These are phyloP conservation scores for Pseudisothecium myosuroides DNA, from an alignment of 225 moss, liverwort and hornwort species.

Conservation along the genomic window DNA sequence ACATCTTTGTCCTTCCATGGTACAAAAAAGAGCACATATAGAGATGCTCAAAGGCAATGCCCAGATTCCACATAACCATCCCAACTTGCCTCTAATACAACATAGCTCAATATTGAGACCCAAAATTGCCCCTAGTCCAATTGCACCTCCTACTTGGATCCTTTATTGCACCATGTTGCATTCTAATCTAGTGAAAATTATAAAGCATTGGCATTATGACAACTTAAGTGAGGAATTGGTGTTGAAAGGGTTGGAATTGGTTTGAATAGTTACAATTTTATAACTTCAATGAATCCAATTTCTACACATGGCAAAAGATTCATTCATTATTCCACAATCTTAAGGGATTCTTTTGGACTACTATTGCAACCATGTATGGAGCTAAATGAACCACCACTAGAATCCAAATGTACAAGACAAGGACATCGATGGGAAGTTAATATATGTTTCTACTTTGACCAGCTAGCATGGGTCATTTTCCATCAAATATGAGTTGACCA, in stretches of 20 bases:
- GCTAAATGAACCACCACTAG: not conserved
- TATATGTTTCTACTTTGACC: not conserved
- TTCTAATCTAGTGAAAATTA: not conserved
- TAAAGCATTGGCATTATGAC: not conserved
- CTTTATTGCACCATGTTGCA: not conserved
- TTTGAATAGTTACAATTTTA: not conserved
- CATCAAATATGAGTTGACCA: not conserved
- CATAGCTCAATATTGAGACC: not conserved
- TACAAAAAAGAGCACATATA: rapidly evolving
- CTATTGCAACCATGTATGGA: not conserved
- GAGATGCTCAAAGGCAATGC: not conserved
- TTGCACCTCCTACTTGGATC: too few relatives aligned
- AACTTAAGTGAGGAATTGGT: not conserved
- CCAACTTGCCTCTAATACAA: not conserved
- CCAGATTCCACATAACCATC: not conserved
- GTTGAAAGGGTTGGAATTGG: not conserved
- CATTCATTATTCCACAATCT: not conserved
- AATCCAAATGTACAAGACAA: not conserved
- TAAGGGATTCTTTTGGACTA: too few relatives aligned
- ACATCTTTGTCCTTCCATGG: rapidly evolving
- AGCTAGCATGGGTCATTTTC: not conserved
- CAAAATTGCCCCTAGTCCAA: rapidly evolving
- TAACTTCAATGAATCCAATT: not conserved
- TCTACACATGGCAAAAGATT: too few relatives aligned
- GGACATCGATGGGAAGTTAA: not conserved